Conservation (phyloP, 208 protist species). For the Blastocrithidia nonstop region DNA sequence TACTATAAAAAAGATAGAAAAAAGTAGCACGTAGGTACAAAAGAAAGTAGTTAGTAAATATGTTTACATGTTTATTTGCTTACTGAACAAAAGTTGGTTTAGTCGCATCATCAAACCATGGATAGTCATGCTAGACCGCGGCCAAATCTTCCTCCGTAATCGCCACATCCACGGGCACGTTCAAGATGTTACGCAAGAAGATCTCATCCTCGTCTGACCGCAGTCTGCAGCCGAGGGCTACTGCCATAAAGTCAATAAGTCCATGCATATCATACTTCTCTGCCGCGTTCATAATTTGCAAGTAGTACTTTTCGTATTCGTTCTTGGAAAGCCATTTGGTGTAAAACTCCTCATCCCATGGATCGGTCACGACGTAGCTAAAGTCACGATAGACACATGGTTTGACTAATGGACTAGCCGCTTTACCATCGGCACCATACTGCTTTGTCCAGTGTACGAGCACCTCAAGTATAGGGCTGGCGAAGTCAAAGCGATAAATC, state of each 20-base stretch:
- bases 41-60: no score
- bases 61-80: neutral
- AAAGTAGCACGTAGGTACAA: no score
- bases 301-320: conserved; percentile 25
- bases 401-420: conserved; percentile 22
- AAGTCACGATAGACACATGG: conserved; percentile 67
- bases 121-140: conserved; percentile 20
- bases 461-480: conserved; percentile 33
- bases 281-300: conserved; percentile 50
- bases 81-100: conserved; percentile 11
- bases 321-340: conserved; percentile 17
- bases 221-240: conserved; percentile 60
- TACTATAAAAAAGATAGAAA: no score
- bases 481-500: conserved; percentile 35
- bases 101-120: conserved; percentile 47
- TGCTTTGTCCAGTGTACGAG: conserved; percentile 40
- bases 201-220: conserved; percentile 31
- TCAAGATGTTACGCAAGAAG: conserved; percentile 44
- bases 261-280: conserved; percentile 57
- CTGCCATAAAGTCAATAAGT: conserved; percentile 51
- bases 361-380: conserved; percentile 27
- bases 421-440: conserved; percentile 32
- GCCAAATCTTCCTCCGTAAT: conserved; percentile 25
- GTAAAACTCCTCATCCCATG: conserved; percentile 63
- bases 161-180: conserved; percentile 16